Evolutionary conservation across 306 rosid species (phyloP), one percentile per base, ranked within the genome.

Genomic region (Heteromeles arbutifolia): DNA sequence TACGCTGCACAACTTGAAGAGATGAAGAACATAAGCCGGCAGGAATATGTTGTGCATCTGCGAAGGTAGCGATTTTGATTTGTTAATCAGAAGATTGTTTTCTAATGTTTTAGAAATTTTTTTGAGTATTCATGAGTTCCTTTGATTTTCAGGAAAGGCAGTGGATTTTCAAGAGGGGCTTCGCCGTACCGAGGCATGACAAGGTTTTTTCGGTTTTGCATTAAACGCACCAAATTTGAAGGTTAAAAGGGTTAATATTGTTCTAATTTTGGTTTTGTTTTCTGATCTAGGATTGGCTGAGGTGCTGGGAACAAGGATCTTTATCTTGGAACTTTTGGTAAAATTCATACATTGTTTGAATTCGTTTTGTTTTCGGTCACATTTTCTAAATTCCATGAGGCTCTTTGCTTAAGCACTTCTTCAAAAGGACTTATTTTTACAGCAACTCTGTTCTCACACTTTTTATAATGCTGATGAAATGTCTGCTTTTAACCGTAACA

Each of bases 251-350:
- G 15, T 52, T 39, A 3, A 19, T 26, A 41, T 54, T 11, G 44
- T 74, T 76, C 34, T 63, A 31, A 54, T 58, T 50, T 45, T 62
- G 14, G 22, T 61, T 6, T 22, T 73, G 53, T 70, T 70, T 11
- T 31, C 32, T 31, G 32, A 31, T 31, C 32, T 58, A 86, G 99
- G 82, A 95, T 95, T 24, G 99, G 99, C 77, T 85, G 99, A 54
- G 99, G 92, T 24, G 97, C 99, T 17, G 99, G 99, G 66, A 95
- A 92, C 88, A 95, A 95, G 59, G 98, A 95, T 82, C 96, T 95
- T 61, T 95, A 95, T 84, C 97, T 95, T 26, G 99, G 99, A 29
- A 95, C 99, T 59, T 95, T 95, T 87, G 89, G 99, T 95, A 69
- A 45, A 82, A 92, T 79, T 45, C 65, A 54, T 69, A 29, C 72